Evolutionary conservation across 345 rosid species (phyloP).

Genomic region (Eucalyptus polyanthemos): DNA sequence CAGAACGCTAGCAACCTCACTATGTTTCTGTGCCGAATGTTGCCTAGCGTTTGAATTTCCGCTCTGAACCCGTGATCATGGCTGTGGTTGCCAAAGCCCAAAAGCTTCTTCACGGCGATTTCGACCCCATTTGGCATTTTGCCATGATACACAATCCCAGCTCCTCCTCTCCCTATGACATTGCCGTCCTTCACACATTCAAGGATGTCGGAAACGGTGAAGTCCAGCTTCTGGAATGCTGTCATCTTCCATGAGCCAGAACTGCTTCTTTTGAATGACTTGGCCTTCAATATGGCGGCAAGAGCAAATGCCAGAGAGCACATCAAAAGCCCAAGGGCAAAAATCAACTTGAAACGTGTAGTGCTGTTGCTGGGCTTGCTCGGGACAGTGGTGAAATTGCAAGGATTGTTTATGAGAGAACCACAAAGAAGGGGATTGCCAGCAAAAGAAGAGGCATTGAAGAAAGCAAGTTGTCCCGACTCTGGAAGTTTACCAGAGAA

Average conservation of each 20-base stretch:
- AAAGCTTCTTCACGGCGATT: constrained; percentile 78
- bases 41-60: constrained; percentile 80
- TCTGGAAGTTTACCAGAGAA: constrained; percentile 73
- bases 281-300: constrained; percentile 56
- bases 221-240: constrained; percentile 71
- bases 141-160: constrained; percentile 81
- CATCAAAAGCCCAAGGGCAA: constrained; percentile 56
- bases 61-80: constrained; percentile 87
- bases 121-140: constrained; percentile 79
- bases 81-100: constrained; percentile 53
- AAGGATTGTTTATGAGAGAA: constrained; percentile 46
- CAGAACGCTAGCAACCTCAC: constrained; percentile 81
- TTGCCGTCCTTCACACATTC: constrained; percentile 90
- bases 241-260: constrained; percentile 74
- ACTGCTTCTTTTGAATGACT: constrained; percentile 13
- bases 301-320: constrained; percentile 60
- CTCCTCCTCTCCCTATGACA: constrained; percentile 86
- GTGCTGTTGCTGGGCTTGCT: constrained; percentile 7
- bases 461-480: constrained; percentile 61
- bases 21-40: constrained; percentile 82
- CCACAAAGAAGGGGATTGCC: constrained; percentile 92
- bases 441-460: constrained; percentile 70
- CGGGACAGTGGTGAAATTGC: constrained; percentile 29
- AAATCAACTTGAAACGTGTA: constrained; percentile 51
- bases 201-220: constrained; percentile 54